Evolutionary conservation across 352 stramenopile genomes (phyloP).

Genomic region (Saprolegnia diclina): DNA sequence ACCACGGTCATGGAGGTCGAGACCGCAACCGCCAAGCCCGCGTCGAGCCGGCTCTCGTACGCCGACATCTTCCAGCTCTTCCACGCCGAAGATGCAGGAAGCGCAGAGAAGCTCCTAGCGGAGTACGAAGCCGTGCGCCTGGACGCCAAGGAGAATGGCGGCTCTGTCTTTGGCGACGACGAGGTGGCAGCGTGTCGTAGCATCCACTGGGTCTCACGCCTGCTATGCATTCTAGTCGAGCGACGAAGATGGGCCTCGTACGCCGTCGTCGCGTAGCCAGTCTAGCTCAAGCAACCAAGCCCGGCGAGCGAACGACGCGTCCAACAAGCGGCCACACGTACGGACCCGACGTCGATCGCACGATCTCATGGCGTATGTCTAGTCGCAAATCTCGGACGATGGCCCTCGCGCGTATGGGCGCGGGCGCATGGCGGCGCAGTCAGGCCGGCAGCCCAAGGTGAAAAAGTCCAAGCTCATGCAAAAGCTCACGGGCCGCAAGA

Average conservation of each 20-base stretch:
- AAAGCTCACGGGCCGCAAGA: conserved; percentile 25
- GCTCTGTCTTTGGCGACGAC: not conserved
- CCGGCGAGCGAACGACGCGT: not conserved
- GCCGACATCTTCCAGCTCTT: conserved; percentile 23
- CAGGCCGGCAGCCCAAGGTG: conserved; percentile 19
- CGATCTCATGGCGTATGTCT: not conserved
- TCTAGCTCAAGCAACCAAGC: not conserved
- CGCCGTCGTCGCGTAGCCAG: not conserved
- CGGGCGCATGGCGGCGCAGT: conserved; percentile 1
- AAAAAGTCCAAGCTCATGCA: conserved; percentile 27
- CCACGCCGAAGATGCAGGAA: conserved; percentile 7
- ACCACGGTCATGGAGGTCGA: not conserved
- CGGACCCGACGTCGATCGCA: too few species aligned
- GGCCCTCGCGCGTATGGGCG: not conserved
- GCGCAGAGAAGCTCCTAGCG: conserved; percentile 6
- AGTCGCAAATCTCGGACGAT: conserved; percentile 25
- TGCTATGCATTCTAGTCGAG: conserved; percentile 10
- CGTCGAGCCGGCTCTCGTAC: conserved; percentile 7
- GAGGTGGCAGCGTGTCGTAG: not conserved
- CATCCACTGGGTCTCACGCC: not conserved
- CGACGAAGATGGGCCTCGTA: conserved; percentile 12
- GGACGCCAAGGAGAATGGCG: conserved; percentile 12
- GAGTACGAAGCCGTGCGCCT: conserved; percentile 17
- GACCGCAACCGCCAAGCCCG: not conserved
- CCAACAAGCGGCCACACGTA: conserved; percentile 15